Conservation (phyloP, 805 yeast species). For the Barnettozyma wickerhamii region DNA sequence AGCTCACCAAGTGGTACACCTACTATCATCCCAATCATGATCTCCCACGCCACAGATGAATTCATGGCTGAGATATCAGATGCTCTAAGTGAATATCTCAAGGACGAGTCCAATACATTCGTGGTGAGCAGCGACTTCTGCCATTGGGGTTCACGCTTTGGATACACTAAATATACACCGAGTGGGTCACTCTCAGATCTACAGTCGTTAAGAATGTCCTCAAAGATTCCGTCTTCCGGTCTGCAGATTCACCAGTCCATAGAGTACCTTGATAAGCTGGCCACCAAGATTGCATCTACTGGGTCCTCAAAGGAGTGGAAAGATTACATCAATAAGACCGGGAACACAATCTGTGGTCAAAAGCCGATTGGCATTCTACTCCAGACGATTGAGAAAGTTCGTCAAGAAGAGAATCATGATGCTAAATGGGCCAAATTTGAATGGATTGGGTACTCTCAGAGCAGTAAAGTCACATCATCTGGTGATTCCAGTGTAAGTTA, state of each 20-base stretch:
- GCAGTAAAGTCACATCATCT: slow-evolving; percentile 44
- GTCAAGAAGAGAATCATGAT: slow-evolving; percentile 13
- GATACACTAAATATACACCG: slow-evolving; percentile 47
- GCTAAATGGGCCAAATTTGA: slow-evolving; percentile 35
- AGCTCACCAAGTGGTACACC: slow-evolving; percentile 32
- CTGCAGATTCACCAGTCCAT: slow-evolving; percentile 68
- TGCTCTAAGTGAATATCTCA: slow-evolving; percentile 48
- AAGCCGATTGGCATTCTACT: slow-evolving; percentile 71
- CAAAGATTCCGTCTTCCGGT: slow-evolving; percentile 4
- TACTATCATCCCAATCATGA: slow-evolving; percentile 71
- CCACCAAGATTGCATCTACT: slow-evolving; percentile 56
- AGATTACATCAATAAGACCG: slow-evolving; percentile 61
- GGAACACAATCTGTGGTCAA: slow-evolving; percentile 92
- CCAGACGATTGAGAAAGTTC: slow-evolving; percentile 41
- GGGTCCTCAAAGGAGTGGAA: slow-evolving; percentile 62
- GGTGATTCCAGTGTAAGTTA: slow-evolving; percentile 86
- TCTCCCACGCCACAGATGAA: slow-evolving; percentile 53
- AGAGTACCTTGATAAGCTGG: slow-evolving; percentile 64
- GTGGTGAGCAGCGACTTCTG: slow-evolving; percentile 89
- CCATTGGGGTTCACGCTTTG: slow-evolving; percentile 82
- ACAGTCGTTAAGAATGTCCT: slow-evolving; percentile 4
- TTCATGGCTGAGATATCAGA: slow-evolving; percentile 42
- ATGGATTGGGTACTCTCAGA: slow-evolving; percentile 83
- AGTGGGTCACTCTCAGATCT: slow-evolving; percentile 17
- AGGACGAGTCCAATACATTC: slow-evolving; percentile 57